Percentiles rank a stretch among this genome's conserved stretches.
phyloP scores from a whole-genome alignment of 768 basidiomycete genomes.

The Pleurotus giganteus region DNA sequence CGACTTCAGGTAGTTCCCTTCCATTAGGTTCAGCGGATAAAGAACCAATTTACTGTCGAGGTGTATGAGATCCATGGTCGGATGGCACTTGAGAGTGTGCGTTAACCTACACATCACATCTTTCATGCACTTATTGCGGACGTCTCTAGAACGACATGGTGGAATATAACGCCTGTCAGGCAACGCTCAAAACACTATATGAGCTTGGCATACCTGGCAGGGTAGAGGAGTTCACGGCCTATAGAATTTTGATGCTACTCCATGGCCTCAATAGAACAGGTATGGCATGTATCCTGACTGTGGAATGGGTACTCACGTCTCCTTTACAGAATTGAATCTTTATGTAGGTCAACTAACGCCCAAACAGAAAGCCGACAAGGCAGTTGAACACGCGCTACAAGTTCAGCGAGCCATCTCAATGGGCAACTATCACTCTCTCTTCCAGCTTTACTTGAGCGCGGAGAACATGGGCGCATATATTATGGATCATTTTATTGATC shows the following conservation, averaged over 20 bases:
- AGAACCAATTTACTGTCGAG: conserved; percentile 95
- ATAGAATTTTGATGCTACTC: conserved; percentile 93
- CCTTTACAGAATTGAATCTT: conserved; percentile 80
- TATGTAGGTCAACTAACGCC: conserved; percentile 97
- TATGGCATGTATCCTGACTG: conserved; percentile 25
- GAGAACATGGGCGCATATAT: conserved; percentile 99
- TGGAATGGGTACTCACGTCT: conserved; percentile 9
- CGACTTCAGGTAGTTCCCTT: conserved; percentile 10
- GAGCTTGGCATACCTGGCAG: conserved; percentile 91
- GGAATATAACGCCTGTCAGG: conserved; percentile 98
- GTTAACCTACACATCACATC: conserved; percentile 15
- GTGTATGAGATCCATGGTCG: conserved; percentile 99
- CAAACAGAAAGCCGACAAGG: conserved; percentile 77
- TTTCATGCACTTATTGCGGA: conserved; percentile 9
- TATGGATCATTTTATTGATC: conserved; percentile 96
- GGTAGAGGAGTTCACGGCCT: conserved; percentile 95
- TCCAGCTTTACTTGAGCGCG: conserved; percentile 77
- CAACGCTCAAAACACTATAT: conserved; percentile 84
- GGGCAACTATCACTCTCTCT: conserved; percentile 93
- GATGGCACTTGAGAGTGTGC: conserved; percentile 90
- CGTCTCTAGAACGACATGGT: conserved; percentile 84
- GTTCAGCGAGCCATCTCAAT: conserved; percentile 89
- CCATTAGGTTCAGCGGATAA: conserved; percentile 92
- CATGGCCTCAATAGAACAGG: conserved; percentile 94
- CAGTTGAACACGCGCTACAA: conserved; percentile 84